A percentile compares a stretch with the other conserved stretches of the same genome.
phyloP scores from a whole-genome alignment of 1,284 basidiomycete species.

The Trichosporon ovoides region DNA sequence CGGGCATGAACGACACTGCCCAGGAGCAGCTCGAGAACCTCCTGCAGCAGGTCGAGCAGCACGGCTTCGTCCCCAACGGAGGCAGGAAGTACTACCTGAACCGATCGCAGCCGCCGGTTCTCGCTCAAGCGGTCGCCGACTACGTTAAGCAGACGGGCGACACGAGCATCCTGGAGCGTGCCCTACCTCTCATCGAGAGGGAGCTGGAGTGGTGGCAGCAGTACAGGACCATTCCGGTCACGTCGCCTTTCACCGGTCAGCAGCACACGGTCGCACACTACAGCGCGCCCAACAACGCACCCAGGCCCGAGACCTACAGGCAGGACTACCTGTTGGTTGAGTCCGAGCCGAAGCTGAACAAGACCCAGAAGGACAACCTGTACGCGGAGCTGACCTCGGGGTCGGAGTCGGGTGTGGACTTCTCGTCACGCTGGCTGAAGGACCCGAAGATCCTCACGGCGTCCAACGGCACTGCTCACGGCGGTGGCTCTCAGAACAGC shows the following conservation, averaged over 20 bases:
- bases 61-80: conserved; percentile 88
- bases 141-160: conserved; percentile 62
- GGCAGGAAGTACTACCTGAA: conserved; percentile 64
- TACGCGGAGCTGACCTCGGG: conserved; percentile 82
- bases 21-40: conserved; percentile 80
- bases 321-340: conserved; percentile 72
- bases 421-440: conserved; percentile 49
- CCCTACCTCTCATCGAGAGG: conserved; percentile 59
- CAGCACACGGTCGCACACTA: conserved; percentile 65
- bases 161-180: conserved; percentile 58
- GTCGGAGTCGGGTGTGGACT: conserved; percentile 65
- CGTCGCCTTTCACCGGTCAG: conserved; percentile 64
- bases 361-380: conserved; percentile 58
- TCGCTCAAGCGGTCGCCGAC: conserved; percentile 66
- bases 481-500: too few species aligned
- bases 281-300: conserved; percentile 70
- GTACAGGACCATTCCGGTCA: conserved; percentile 69
- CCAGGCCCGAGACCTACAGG: conserved; percentile 65
- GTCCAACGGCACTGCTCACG: too few species aligned
- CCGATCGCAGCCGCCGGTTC: conserved; percentile 83
- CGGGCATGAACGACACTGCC: conserved; percentile 65
- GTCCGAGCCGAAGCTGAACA: conserved; percentile 61
- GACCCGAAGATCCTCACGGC: not conserved
- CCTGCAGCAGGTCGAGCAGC: conserved; percentile 75
- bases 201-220: conserved; percentile 77